A percentile compares a stretch with the other conserved stretches of the same genome.
Conservation (phyloP, 768 basidiomycete species). For the Tremella mesenterica region DNA sequence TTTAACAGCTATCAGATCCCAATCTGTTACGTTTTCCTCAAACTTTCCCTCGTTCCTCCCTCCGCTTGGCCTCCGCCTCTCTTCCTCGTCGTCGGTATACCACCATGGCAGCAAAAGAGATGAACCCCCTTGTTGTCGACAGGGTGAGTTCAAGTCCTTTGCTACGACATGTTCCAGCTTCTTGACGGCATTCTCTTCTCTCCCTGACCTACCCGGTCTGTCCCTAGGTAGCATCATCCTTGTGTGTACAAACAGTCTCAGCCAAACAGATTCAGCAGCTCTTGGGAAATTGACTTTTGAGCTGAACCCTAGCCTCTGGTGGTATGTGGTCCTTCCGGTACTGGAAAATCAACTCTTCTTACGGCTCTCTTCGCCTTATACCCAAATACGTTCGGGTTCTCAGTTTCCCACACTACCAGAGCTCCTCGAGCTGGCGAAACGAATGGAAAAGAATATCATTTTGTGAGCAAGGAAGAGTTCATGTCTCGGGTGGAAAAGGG, state of each 20-base stretch:
- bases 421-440: slow-evolving; percentile 69
- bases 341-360: slow-evolving; percentile 88
- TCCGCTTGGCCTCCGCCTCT: no score
- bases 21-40: no score
- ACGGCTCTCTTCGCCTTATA: slow-evolving; percentile 67
- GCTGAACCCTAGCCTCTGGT: slow-evolving; percentile 57
- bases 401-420: slow-evolving; percentile 91
- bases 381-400: slow-evolving; percentile 83
- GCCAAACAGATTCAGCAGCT: no score
- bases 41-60: no score
- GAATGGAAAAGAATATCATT: slow-evolving; percentile 79
- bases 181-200: no score
- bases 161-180: no score
- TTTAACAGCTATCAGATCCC: no score
- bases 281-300: no score
- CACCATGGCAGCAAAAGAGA: slow-evolving; percentile 5
- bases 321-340: slow-evolving; percentile 82
- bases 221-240: no score
- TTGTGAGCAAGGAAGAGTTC: slow-evolving; percentile 65
- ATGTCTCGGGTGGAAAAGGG: slow-evolving; percentile 57
- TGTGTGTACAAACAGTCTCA: no score
- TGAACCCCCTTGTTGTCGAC: slow-evolving; percentile 29
- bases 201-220: no score
- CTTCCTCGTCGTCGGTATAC: no score
- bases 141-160: slow-evolving; percentile 29